A percentile compares a stretch with the other conserved stretches of the same genome.
Evolutionary conservation across 1,284 basidiomycete species (phyloP).

Genomic region (Cryptococcus sp.): DNA sequence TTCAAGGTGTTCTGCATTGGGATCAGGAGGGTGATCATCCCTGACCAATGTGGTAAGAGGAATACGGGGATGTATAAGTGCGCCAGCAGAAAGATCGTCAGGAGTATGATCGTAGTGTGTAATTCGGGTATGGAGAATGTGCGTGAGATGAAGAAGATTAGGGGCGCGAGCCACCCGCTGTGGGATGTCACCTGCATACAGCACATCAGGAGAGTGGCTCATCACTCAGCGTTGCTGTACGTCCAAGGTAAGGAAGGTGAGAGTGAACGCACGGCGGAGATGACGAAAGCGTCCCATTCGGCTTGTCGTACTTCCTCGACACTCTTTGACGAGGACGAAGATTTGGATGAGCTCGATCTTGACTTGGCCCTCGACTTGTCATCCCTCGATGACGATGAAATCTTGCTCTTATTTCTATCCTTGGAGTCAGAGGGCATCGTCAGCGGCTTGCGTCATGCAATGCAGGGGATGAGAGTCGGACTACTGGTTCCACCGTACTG

Average conservation of each 20-base stretch:
- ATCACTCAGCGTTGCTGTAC: background rate
- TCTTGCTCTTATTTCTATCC: background rate
- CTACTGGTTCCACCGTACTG: no score
- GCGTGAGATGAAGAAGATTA: slow-evolving; percentile 10
- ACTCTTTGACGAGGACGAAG: slow-evolving; percentile 2
- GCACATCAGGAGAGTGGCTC: background rate
- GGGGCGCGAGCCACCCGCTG: slow-evolving; percentile 11
- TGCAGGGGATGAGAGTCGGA: no score
- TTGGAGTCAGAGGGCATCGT: background rate
- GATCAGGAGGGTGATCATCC: slow-evolving; percentile 20
- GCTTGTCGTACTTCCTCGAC: slow-evolving; percentile 2
- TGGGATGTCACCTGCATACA: slow-evolving; percentile 16
- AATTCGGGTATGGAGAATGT: slow-evolving; percentile 4
- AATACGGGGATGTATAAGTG: slow-evolving; percentile 22
- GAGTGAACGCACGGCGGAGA: background rate
- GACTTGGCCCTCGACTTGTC: background rate
- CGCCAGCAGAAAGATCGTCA: slow-evolving; percentile 10
- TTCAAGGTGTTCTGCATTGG: slow-evolving; percentile 19
- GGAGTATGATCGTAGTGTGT: slow-evolving; percentile 5
- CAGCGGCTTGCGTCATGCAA: background rate
- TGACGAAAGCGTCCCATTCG: slow-evolving; percentile 4
- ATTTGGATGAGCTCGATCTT: background rate
- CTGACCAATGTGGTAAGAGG: slow-evolving; percentile 21
- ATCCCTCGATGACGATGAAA: background rate
- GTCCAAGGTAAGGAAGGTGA: background rate